These are phyloP conservation scores for Limonium bicolor DNA, from an alignment of 148 eudicot species.

Conservation along the genomic window DNA sequence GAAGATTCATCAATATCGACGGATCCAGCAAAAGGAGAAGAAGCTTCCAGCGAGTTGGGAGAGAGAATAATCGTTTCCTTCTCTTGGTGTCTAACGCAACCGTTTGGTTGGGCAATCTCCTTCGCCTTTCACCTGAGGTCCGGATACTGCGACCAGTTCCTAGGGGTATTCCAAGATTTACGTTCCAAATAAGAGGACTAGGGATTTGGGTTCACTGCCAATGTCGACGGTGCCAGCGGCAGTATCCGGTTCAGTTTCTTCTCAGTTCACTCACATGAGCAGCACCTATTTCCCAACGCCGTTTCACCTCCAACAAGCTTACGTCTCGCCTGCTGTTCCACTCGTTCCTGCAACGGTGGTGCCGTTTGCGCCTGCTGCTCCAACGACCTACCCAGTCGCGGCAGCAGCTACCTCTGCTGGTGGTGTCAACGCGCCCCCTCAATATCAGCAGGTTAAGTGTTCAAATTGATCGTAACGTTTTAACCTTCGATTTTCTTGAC, in stretches of 20 bases:
- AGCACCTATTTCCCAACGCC: constrained; percentile 71
- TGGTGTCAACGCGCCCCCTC: constrained; percentile 49
- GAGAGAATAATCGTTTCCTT: too few species aligned
- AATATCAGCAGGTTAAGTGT: constrained; percentile 54
- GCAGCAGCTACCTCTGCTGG: constrained; percentile 23
- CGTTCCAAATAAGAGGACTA: too few species aligned
- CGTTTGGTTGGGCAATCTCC: too few species aligned
- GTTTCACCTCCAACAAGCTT: constrained; percentile 63
- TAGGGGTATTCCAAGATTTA: too few species aligned
- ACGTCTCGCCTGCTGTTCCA: constrained; percentile 19
- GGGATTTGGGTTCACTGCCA: background rate
- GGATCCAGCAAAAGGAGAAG: too few species aligned
- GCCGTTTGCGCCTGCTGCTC: constrained; percentile 8
- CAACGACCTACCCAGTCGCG: too few species aligned
- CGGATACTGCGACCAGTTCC: too few species aligned
- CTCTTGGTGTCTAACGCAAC: too few species aligned
- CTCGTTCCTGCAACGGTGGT: constrained; percentile 13
- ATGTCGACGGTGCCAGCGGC: constrained; percentile 32
- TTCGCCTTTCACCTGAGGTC: too few species aligned
- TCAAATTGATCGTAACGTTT: background rate
- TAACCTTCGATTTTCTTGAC: background rate
- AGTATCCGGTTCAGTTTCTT: constrained; percentile 20
- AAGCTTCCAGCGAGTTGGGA: too few species aligned
- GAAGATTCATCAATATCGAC: too few species aligned
- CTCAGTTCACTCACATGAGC: constrained; percentile 45